Base-by-base conservation (phyloP, 495 filamentous ascomycete genomes). In the Daldinia vernicosa region DNA sequence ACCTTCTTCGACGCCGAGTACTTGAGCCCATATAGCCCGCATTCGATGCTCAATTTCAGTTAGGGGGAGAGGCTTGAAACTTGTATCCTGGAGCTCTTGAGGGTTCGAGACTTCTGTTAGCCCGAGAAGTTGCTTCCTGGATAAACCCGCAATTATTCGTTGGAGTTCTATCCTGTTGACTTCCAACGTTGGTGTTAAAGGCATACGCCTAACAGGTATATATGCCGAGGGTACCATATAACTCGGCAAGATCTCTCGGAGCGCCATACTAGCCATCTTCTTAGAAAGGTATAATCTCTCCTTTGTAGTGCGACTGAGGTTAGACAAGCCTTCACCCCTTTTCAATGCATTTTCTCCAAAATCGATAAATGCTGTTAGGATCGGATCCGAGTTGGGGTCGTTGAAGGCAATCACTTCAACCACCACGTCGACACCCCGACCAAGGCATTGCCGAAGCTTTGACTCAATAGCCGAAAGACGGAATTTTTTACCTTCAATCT, bases 361-460 rank as follows among this genome's bases (percentile, higher is more conserved):
- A 67, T 85, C 83, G 35, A 84, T 67, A 47, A 85, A 84, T 39
- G 79, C 82, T 7, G 78, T 76, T 6, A 85, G 75, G 5, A 82
- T 56, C 3, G 76, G 75, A 6, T 73, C 39, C 27, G 76, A 77
- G n/a, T 62, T 72, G 14, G 77, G 64, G n/a, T 79, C 78, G 26
- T 80, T 78, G 63, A 84, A 83, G 2, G 79, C 75, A 28, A 84
- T 74, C 3, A 71, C 78, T 53, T 85, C 82, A n/a, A 83, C 80
- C 35, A 83, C 75, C 15, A 83, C 80, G 56, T 84, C 82, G 15
- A 83, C 66, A 3, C 80, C 78, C 37, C 75, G 79, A 12, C 82
- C 82, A n/a, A 85, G 79, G 53, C 80, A 83, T 11, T 77, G 76
- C 17, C 83, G 77, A 14, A 85, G 66, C 55, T 79, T 74, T 56